phyloP scores from a whole-genome alignment of 768 basidiomycete genomes.

The Trametes cubensis region DNA sequence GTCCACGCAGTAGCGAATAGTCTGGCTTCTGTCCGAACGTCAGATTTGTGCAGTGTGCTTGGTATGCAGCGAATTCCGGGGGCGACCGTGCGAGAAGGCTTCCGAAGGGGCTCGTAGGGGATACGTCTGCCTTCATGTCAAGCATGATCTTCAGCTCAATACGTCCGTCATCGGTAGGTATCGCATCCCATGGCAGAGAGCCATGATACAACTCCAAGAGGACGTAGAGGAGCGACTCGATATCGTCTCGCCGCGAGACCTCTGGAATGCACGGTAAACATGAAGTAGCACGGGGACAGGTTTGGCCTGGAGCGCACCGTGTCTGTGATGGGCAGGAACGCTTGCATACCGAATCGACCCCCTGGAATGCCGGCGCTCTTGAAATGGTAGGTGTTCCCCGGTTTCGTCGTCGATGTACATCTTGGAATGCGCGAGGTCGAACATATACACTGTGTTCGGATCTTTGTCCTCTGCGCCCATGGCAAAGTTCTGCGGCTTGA shows the following conservation, averaged over 20 bases:
- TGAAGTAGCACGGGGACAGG: too few relatives aligned
- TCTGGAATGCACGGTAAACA: slow-evolving; percentile 11
- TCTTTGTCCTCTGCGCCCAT: slow-evolving; percentile 17
- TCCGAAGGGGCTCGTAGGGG: neutral
- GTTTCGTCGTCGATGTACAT: slow-evolving; percentile 18
- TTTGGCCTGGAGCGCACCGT: slow-evolving; percentile 21
- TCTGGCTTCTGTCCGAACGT: slow-evolving; percentile 29
- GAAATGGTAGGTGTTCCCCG: slow-evolving; percentile 25
- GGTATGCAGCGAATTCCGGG: slow-evolving; percentile 20
- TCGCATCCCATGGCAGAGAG: slow-evolving; percentile 30
- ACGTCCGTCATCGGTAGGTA: slow-evolving; percentile 10
- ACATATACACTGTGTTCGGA: slow-evolving; percentile 18
- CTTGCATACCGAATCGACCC: slow-evolving; percentile 27
- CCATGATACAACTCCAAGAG: slow-evolving; percentile 31
- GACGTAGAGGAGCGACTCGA: slow-evolving; percentile 28
- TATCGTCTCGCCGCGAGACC: slow-evolving; percentile 31
- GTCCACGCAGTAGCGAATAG: slow-evolving; percentile 21
- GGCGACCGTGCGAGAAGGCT: slow-evolving; percentile 14
- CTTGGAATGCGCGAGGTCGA: slow-evolving; percentile 28
- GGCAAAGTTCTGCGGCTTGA: slow-evolving; percentile 31
- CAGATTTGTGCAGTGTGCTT: slow-evolving; percentile 24
- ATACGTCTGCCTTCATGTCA: slow-evolving; percentile 24
- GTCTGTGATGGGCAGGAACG: slow-evolving; percentile 12
- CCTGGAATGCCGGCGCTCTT: slow-evolving; percentile 3
- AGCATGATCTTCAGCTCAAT: slow-evolving; percentile 12